Evolutionary conservation across 768 basidiomycete genomes (phyloP).

Genomic region (Lactarius trivialis): DNA sequence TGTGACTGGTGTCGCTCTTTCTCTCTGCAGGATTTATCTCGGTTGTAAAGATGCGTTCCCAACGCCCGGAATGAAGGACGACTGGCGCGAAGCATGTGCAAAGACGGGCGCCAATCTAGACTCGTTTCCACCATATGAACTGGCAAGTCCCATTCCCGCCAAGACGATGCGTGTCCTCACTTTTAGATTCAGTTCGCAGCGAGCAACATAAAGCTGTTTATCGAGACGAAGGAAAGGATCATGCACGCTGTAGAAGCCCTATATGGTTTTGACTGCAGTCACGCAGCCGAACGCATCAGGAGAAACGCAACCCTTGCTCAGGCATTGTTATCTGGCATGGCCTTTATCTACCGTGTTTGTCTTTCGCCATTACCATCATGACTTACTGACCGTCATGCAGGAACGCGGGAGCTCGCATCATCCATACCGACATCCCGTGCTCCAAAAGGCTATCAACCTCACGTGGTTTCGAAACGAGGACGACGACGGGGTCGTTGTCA

Average conservation of each 20-base stretch:
- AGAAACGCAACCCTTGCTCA: background rate
- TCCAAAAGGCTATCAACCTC: background rate
- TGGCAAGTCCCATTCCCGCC: background rate
- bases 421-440: background rate
- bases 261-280: conserved; percentile 10
- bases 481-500: background rate
- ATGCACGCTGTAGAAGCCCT: too few relatives aligned
- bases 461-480: background rate
- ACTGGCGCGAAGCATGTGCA: background rate
- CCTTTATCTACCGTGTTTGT: conserved; percentile 7
- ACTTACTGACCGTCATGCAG: background rate
- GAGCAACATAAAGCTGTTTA: too few relatives aligned
- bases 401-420: background rate
- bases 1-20: background rate
- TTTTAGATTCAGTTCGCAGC: too few relatives aligned
- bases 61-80: background rate
- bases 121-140: background rate
- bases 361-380: background rate
- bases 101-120: background rate
- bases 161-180: background rate
- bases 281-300: background rate
- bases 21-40: background rate
- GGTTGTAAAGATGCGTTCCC: conserved; percentile 11
- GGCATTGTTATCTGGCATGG: background rate
- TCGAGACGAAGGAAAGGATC: too few relatives aligned